phyloP scores from a whole-genome alignment of 805 yeast genomes.

The Ogataea methylovora region DNA sequence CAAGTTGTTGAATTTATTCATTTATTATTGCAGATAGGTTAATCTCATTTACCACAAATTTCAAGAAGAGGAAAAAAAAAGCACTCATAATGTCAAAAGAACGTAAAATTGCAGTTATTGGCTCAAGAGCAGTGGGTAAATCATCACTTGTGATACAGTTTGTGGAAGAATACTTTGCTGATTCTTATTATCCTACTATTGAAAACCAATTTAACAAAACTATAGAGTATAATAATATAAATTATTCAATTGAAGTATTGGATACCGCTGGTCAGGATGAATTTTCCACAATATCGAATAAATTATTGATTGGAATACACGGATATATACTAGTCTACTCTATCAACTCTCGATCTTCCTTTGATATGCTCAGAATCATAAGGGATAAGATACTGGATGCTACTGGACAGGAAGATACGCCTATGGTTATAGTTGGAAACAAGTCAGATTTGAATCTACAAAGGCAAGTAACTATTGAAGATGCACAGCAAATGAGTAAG shows the following conservation, averaged over 20 bases:
- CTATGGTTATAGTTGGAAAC: constrained; percentile 42
- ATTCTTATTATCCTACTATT: constrained; percentile 84
- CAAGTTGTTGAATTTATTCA: too few species aligned
- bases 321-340: constrained; percentile 81
- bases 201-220: constrained; percentile 76
- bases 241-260: constrained; percentile 73
- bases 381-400: constrained; percentile 79
- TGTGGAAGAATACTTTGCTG: constrained; percentile 84
- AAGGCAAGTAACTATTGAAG: constrained; percentile 47
- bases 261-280: constrained; percentile 96
- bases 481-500: constrained; percentile 37
- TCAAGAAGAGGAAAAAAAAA: too few species aligned
- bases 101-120: constrained; percentile 79
- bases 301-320: constrained; percentile 71
- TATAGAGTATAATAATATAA: constrained; percentile 61
- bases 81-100: constrained; percentile 41
- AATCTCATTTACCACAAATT: too few species aligned
- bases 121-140: constrained; percentile 83
- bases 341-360: constrained; percentile 69
- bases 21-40: too few species aligned
- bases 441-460: constrained; percentile 50
- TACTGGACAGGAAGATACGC: constrained; percentile 40
- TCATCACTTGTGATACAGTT: constrained; percentile 79
- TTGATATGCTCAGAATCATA: constrained; percentile 67
- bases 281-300: constrained; percentile 71